Base-by-base conservation (phyloP, 2,329 filamentous ascomycete species). In the Colletotrichum liriopes region DNA sequence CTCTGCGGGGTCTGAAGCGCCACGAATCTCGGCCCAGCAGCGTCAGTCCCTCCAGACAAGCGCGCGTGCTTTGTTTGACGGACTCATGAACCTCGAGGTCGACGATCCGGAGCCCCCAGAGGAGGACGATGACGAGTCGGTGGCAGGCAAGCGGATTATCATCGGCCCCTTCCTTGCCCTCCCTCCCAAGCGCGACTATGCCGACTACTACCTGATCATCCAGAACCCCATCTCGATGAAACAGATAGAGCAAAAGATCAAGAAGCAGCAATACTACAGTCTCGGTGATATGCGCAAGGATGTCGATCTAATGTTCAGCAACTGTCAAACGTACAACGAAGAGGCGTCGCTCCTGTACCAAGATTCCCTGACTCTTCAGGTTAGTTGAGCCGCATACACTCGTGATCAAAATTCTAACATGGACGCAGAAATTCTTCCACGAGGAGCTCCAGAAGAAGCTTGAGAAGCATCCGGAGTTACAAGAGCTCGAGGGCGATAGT, bases 321-420 rank as follows among this genome's bases (percentile, higher is more conserved):
- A 99, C 82, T 98, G 96, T 75, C 91, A 94, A 81, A 96, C 93
- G 3, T 99, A 97, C 86, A 99, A 99, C 79, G 97, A 99, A 83
- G 96, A 98, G 79, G 93, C 93, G 70, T 98, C 95, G 82, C 86
- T 97, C 77, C 89, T 99, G 65, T 98, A 95, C 84, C 90, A 94
- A 78, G 96, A 99, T 86, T 96, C 96, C 61, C 95, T 95, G 81
- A 87, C 93, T 66, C 98, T 99, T 83, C 94, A 98, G 89, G 95
- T 97, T 86, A 86, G 60, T 63, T 1, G 29, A 14, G 18, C 14
- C 39, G 29, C 14, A 23, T 39, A 5, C 9, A 4, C 12, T 26
- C 2, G 2, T 32, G 5, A 76, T 71, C 67, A 14, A 26, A n/a
- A 2, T 64, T 47, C 81, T 86, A 79, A 87, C 82, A 69, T 69